A percentile compares a stretch with the other conserved stretches of the same genome.
These are phyloP conservation scores for Polytrichum formosum DNA, from an alignment of 225 moss, liverwort and hornwort genomes.

Conservation along the genomic window DNA sequence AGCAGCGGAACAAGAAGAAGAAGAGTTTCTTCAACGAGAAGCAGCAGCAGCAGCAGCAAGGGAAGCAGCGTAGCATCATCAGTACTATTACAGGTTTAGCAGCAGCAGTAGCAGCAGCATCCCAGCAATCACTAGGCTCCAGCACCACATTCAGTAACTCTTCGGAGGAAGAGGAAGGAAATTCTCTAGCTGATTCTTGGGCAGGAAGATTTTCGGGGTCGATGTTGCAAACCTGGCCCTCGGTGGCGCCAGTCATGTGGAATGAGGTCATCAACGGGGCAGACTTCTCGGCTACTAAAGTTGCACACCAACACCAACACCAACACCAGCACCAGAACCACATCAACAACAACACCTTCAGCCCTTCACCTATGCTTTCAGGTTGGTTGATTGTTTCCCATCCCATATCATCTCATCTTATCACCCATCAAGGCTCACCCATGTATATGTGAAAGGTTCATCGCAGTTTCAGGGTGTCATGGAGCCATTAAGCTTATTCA, in stretches of 20 bases:
- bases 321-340: constrained; percentile 22
- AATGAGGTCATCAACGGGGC: constrained; percentile 54
- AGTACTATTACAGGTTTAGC: not conserved
- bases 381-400: constrained; percentile 19
- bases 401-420: not conserved
- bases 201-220: constrained; percentile 10
- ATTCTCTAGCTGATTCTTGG: not conserved
- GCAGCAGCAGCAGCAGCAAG: constrained; percentile 1
- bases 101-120: not conserved
- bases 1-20: constrained; percentile 15
- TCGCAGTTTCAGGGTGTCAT: not conserved
- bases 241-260: constrained; percentile 48
- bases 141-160: not conserved
- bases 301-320: constrained; percentile 13
- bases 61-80: constrained; percentile 10
- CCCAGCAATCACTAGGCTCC: constrained; percentile 7
- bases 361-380: constrained; percentile 35
- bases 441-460: not conserved
- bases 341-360: constrained; percentile 17
- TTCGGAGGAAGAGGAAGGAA: constrained; percentile 1
- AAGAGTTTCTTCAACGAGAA: not conserved
- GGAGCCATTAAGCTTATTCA: not conserved
- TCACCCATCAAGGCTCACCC: not conserved
- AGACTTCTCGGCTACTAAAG: constrained; percentile 40
- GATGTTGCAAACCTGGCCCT: constrained; percentile 48